Conservation (phyloP, 768 basidiomycete genomes). For the Boletus vermiculosoides region DNA sequence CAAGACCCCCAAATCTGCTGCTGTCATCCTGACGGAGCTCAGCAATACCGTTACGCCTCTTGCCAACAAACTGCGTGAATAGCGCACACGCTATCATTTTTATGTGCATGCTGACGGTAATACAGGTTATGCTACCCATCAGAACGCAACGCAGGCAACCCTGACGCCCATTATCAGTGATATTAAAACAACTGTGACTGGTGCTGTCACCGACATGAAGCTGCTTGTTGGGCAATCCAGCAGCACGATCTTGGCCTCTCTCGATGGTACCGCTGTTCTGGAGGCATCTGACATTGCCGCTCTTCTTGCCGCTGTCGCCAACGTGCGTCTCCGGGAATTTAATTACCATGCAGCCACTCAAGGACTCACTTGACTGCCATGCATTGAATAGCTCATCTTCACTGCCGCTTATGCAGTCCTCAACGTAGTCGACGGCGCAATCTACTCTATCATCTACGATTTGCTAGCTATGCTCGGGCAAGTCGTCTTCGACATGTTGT, state of each 20-base stretch:
- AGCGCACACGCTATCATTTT: background rate
- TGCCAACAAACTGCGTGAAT: constrained; percentile 11
- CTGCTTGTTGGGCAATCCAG: constrained; percentile 4
- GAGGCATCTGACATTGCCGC: constrained; percentile 3
- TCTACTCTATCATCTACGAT: background rate
- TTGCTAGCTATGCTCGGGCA: background rate
- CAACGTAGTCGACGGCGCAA: background rate
- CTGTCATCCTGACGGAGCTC: constrained; percentile 5
- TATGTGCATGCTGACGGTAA: background rate
- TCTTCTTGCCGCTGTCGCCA: constrained; percentile 1
- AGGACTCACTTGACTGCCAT: background rate
- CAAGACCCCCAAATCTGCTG: constrained; percentile 1
- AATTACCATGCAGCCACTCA: background rate
- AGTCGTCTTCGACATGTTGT: background rate
- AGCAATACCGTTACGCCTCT: constrained; percentile 4
- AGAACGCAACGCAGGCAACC: constrained; percentile 11
- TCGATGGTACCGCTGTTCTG: background rate
- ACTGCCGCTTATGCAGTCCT: background rate
- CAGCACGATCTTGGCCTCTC: constrained; percentile 1
- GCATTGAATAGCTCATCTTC: constrained; percentile 12
- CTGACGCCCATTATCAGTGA: constrained; percentile 5
- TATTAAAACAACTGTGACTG: constrained; percentile 6
- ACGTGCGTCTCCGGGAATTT: constrained; percentile 1
- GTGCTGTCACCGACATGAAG: constrained; percentile 5
- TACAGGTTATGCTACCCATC: constrained; percentile 10